phyloP scores from a whole-genome alignment of 805 yeast genomes.

The Cyberlindnera mrakii region DNA sequence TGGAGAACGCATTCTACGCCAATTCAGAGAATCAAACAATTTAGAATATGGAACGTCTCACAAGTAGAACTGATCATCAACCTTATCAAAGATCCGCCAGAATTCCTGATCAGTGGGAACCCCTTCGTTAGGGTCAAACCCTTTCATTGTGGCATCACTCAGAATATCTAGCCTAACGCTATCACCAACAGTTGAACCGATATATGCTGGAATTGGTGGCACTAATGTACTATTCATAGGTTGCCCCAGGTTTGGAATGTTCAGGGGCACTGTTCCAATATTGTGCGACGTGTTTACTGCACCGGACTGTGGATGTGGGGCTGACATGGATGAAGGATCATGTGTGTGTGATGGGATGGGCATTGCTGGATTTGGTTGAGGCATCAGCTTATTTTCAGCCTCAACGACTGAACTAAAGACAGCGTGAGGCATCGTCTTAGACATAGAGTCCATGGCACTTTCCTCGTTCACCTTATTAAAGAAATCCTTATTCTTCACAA shows the following conservation, averaged over 20 bases:
- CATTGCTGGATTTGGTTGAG: too few species aligned
- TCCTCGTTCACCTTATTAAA: slow-evolving; percentile 17
- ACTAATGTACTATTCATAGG: too few species aligned
- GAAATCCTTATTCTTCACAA: slow-evolving; percentile 21
- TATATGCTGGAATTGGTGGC: neutral
- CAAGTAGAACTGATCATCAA: slow-evolving; percentile 22
- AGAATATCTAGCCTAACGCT: slow-evolving; percentile 14
- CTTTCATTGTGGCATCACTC: slow-evolving; percentile 21
- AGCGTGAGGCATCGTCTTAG: slow-evolving; percentile 7
- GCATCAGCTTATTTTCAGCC: too few species aligned
- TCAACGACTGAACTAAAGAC: neutral
- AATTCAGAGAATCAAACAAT: too few species aligned
- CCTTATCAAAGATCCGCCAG: slow-evolving; percentile 24
- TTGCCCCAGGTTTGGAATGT: too few species aligned
- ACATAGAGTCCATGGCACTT: slow-evolving; percentile 9
- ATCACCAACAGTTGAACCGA: neutral
- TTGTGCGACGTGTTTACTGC: too few species aligned
- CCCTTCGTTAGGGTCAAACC: slow-evolving; percentile 16
- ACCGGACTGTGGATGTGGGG: too few species aligned
- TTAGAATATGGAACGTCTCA: slow-evolving; percentile 1
- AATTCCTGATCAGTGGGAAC: slow-evolving; percentile 16
- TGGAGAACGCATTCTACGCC: too few species aligned
- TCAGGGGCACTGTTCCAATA: too few species aligned
- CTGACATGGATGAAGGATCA: too few species aligned
- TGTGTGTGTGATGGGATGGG: too few species aligned